A percentile compares a stretch with the other conserved stretches of the same genome.
phyloP scores from a whole-genome alignment of 2,329 filamentous ascomycete genomes.

The Exophiala sp. region DNA sequence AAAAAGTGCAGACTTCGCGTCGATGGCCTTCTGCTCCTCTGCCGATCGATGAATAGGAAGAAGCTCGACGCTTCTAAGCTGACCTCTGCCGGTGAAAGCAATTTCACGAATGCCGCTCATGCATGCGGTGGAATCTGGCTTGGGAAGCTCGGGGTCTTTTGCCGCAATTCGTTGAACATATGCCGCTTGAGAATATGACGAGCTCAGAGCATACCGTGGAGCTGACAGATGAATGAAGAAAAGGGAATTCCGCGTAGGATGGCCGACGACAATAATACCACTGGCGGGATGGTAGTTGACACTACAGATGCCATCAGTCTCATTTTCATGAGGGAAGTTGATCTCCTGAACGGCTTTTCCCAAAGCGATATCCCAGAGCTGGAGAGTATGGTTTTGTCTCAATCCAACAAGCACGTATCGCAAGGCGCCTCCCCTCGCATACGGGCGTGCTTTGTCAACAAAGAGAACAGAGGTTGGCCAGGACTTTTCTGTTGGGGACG shows the following conservation, averaged over 20 bases:
- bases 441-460: slow-evolving; percentile 92
- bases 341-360: slow-evolving; percentile 96
- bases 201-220: slow-evolving; percentile 78
- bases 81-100: slow-evolving; percentile 80
- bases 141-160: slow-evolving; percentile 69
- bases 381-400: slow-evolving; percentile 98
- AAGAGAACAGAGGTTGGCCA: slow-evolving; percentile 96
- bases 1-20: slow-evolving; percentile 73
- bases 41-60: slow-evolving; percentile 60
- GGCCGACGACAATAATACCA: slow-evolving; percentile 90
- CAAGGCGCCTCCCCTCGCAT: slow-evolving; percentile 81
- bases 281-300: slow-evolving; percentile 89
- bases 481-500: slow-evolving; percentile 83
- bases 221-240: slow-evolving; percentile 96
- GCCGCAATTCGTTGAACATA: slow-evolving; percentile 76
- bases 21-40: slow-evolving; percentile 51
- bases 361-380: slow-evolving; percentile 95
- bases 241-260: slow-evolving; percentile 94
- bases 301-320: slow-evolving; percentile 96
- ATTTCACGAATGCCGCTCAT: slow-evolving; percentile 96
- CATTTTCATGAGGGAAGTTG: slow-evolving; percentile 91
- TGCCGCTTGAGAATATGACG: slow-evolving; percentile 73
- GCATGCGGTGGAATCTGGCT: slow-evolving; percentile 91
- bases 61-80: slow-evolving; percentile 86
- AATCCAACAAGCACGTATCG: slow-evolving; percentile 96